These are phyloP conservation scores for Triangularia verruculosa DNA, from an alignment of 2,329 filamentous ascomycete species.

Conservation along the genomic window DNA sequence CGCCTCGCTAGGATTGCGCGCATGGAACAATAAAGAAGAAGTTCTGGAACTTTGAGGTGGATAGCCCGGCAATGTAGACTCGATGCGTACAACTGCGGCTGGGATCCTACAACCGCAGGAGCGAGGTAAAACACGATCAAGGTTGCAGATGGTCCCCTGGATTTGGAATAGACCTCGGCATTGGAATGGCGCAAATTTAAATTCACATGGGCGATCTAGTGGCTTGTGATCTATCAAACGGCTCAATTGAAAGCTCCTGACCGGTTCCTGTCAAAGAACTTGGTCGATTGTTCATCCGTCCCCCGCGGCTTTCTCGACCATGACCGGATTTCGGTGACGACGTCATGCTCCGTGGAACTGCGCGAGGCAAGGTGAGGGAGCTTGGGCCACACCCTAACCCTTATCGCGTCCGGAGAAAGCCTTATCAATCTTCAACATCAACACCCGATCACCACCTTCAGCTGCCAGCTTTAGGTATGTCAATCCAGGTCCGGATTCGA, in stretches of 20 bases:
- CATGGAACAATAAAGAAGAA: constrained; percentile 1
- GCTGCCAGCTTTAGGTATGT: no score
- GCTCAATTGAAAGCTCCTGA: neutral
- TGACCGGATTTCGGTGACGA: neutral
- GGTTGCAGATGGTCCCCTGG: neutral
- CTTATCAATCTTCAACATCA: neutral
- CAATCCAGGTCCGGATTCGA: neutral
- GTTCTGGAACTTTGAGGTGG: constrained; percentile 4
- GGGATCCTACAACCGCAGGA: constrained; percentile 1
- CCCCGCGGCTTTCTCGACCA: neutral
- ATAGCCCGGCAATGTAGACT: neutral
- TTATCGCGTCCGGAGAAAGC: neutral
- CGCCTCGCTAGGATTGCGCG: neutral
- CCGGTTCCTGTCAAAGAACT: neutral
- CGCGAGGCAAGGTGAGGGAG: neutral
- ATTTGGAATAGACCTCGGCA: constrained; percentile 2
- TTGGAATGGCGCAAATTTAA: constrained; percentile 1
- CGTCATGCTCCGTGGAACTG: neutral
- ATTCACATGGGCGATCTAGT: neutral
- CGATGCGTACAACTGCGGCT: neutral
- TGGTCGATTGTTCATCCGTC: neutral
- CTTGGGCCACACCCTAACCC: constrained; percentile 5
- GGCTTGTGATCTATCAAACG: neutral
- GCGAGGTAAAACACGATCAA: neutral
- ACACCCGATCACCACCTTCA: neutral